Percentiles rank a stretch among this genome's conserved stretches.
phyloP scores from a whole-genome alignment of 768 basidiomycete genomes.

The Tricholoma furcatifolium region DNA sequence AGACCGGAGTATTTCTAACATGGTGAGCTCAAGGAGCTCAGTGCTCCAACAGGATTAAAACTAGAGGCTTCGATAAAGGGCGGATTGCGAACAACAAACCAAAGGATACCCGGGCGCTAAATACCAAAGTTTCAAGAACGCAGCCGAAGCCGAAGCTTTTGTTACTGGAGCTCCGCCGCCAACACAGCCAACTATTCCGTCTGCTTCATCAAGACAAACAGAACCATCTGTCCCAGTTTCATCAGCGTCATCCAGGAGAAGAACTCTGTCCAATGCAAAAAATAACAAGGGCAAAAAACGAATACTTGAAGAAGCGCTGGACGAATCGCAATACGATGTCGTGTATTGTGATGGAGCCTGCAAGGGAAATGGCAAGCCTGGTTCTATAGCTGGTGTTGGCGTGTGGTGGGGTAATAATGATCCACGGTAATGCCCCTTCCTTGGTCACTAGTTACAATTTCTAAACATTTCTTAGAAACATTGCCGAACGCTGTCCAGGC shows the following conservation, averaged over 20 bases:
- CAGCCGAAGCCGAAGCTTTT: slow-evolving; percentile 60
- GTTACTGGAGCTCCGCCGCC: slow-evolving; percentile 22
- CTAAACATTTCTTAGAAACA: slow-evolving; percentile 51
- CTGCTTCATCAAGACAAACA: neutral
- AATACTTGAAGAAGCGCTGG: slow-evolving; percentile 22
- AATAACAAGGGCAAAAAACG: slow-evolving; percentile 34
- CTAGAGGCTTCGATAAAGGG: slow-evolving; percentile 43
- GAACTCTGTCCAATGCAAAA: neutral
- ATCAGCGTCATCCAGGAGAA: neutral
- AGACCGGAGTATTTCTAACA: slow-evolving; percentile 63
- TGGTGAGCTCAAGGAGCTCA: slow-evolving; percentile 47
- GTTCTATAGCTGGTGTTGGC: slow-evolving; percentile 76
- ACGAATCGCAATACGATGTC: slow-evolving; percentile 37
- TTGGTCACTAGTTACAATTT: neutral
- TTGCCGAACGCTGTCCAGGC: slow-evolving; percentile 81
- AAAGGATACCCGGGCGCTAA: slow-evolving; percentile 59
- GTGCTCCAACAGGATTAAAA: slow-evolving; percentile 4
- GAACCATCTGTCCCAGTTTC: neutral
- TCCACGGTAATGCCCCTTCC: slow-evolving; percentile 42
- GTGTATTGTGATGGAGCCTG: slow-evolving; percentile 92
- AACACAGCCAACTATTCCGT: neutral
- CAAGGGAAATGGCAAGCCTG: slow-evolving; percentile 70
- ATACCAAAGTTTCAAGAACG: slow-evolving; percentile 66
- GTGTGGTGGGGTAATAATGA: slow-evolving; percentile 85
- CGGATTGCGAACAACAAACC: slow-evolving; percentile 67